Conservation (phyloP, 805 yeast genomes). For the Suhomyces canberraensis region DNA sequence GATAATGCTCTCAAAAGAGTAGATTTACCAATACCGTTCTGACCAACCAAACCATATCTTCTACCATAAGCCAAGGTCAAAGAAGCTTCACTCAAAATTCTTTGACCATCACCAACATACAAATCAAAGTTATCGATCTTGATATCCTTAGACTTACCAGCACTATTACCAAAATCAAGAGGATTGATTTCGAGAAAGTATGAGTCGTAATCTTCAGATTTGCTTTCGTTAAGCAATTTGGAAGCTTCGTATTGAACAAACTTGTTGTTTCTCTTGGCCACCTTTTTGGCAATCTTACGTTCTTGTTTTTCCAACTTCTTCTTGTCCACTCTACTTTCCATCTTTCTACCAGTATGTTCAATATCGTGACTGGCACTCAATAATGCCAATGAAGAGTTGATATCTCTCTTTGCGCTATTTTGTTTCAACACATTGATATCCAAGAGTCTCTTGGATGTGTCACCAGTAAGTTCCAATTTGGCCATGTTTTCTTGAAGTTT, state of each 20-base stretch:
- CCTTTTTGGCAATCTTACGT: constrained; percentile 93
- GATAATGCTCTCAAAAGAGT: constrained; percentile 88
- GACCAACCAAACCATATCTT: constrained; percentile 96
- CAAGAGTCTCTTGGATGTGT: constrained; percentile 81
- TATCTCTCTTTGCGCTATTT: constrained; percentile 64
- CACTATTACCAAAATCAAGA: constrained; percentile 71
- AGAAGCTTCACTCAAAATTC: constrained; percentile 85
- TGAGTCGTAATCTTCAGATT: constrained; percentile 81
- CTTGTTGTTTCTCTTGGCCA: constrained; percentile 82
- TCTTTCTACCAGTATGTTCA: constrained; percentile 86
- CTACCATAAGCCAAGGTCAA: constrained; percentile 87
- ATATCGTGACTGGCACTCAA: constrained; percentile 79
- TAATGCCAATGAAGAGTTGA: constrained; percentile 70
- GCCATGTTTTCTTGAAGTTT: constrained; percentile 67
- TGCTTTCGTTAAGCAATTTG: constrained; percentile 64
- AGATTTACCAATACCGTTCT: constrained; percentile 99
- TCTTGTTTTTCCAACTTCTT: constrained; percentile 97
- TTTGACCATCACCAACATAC: constrained; percentile 92
- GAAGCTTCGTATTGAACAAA: constrained; percentile 94
- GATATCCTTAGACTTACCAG: constrained; percentile 97
- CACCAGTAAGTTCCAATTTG: constrained; percentile 75
- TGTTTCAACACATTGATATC: constrained; percentile 64
- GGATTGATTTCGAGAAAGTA: constrained; percentile 96
- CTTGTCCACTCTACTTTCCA: constrained; percentile 93
- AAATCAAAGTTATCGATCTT: constrained; percentile 89